Percentiles rank a stretch among this genome's conserved stretches.
phyloP scores from a whole-genome alignment of 2,329 filamentous ascomycete genomes.

The Xylaria sp. region DNA sequence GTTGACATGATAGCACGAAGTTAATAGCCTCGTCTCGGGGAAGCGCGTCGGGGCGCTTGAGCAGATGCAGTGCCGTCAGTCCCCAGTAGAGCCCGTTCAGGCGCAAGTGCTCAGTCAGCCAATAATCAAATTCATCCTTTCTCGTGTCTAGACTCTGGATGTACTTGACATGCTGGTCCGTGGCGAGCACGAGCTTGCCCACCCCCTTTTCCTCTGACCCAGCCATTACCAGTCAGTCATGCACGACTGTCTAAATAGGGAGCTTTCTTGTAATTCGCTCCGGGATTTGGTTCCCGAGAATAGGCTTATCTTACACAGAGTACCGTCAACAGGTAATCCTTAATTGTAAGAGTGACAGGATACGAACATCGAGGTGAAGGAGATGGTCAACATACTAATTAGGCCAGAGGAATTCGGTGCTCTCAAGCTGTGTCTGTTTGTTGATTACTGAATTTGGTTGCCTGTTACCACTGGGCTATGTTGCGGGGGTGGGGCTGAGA shows the following conservation, averaged over 20 bases:
- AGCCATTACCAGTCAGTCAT: constrained; percentile 47
- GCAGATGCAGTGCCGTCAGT: constrained; percentile 84
- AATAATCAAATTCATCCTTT: constrained; percentile 96
- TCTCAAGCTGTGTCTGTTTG: neutral
- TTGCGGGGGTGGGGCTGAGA: constrained; percentile 11
- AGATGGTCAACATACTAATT: neutral
- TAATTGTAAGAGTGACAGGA: neutral
- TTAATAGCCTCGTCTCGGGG: constrained; percentile 83
- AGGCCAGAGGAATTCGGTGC: neutral
- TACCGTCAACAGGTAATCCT: neutral
- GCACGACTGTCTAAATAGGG: neutral
- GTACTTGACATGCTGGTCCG: constrained; percentile 81
- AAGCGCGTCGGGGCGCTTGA: constrained; percentile 82
- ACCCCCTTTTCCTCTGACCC: constrained; percentile 38
- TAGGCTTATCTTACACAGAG: neutral
- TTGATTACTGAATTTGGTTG: constrained; percentile 3
- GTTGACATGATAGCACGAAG: constrained; percentile 95
- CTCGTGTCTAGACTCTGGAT: constrained; percentile 91
- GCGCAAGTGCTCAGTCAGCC: constrained; percentile 95
- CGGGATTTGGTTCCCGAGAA: neutral
- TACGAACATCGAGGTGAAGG: neutral
- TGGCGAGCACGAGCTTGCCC: constrained; percentile 55
- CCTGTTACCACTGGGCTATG: neutral
- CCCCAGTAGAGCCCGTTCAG: constrained; percentile 98
- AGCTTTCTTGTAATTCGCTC: neutral